Percentiles rank a stretch among this genome's conserved stretches.
These are phyloP conservation scores for Ogataea hybrid DNA, from an alignment of 1,139 yeast species.

Conservation along the genomic window DNA sequence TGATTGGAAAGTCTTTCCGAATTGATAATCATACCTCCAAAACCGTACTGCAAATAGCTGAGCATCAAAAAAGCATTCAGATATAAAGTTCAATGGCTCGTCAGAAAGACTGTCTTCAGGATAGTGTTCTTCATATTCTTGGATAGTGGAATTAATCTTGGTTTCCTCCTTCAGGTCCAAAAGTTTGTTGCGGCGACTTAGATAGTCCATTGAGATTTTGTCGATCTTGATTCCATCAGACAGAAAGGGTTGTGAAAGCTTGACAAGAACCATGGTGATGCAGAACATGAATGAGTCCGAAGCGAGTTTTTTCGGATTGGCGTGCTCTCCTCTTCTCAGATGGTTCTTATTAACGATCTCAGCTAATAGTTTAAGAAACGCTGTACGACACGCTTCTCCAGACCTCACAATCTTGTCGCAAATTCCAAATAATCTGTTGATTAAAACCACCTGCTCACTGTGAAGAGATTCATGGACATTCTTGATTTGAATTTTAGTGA, in stretches of 20 bases:
- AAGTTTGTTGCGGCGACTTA: constrained; percentile 43
- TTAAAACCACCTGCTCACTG: constrained; percentile 53
- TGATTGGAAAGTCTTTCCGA: constrained; percentile 54
- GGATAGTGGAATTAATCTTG: constrained; percentile 70
- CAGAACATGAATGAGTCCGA: constrained; percentile 84
- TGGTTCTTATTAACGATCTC: constrained; percentile 76
- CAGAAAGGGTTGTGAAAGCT: constrained; percentile 80
- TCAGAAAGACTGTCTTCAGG: constrained; percentile 30
- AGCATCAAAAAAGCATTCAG: constrained; percentile 82
- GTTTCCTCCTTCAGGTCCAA: constrained; percentile 79
- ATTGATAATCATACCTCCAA: constrained; percentile 70
- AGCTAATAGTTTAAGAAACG: constrained; percentile 66
- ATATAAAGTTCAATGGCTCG: constrained; percentile 65
- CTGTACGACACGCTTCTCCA: constrained; percentile 60
- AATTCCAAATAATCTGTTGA: constrained; percentile 64
- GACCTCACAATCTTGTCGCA: constrained; percentile 78
- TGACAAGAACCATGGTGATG: constrained; percentile 62
- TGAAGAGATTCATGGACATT: constrained; percentile 55
- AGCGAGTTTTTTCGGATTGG: constrained; percentile 63
- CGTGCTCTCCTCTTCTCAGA: constrained; percentile 83
- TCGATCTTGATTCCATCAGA: constrained; percentile 62
- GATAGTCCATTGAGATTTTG: constrained; percentile 71
- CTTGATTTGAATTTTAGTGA: constrained; percentile 42
- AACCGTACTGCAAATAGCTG: constrained; percentile 82
- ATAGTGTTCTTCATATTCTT: constrained; percentile 63